Evolutionary conservation across 1,284 basidiomycete species (phyloP), one percentile per base, ranked within the genome.

Genomic region (Pseudozyma sp.): DNA sequence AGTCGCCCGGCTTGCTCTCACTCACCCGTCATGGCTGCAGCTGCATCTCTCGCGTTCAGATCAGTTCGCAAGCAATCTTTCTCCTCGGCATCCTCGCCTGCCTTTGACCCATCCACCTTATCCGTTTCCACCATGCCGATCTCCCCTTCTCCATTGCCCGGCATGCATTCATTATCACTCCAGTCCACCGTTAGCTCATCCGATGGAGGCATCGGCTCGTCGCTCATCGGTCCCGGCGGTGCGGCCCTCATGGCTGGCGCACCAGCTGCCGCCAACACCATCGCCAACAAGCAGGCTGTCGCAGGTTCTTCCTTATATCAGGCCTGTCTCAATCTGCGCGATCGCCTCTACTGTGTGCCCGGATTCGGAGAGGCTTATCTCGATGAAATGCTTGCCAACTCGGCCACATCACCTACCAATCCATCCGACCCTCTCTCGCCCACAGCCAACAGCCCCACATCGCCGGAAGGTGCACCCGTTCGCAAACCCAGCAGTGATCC

Each of bases 301-400:
- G 78, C 77, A 35, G 81, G 82, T 35, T 82, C 81, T 16, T 82
- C 83, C 0, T 77, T 87, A n/a, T 87, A 86, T 63, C 86, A 86
- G 63, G 83, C 83, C 44, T 87, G 86, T 70, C 73, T 85, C 51
- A 75, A 79, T 9, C 70, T 86, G 5, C 77, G 80, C 45, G 80
- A 86, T 56, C 76, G 83, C n/a, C 78, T 86, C n/a, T 78, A 79
- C 52, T 83, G 85, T 56, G 86, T 87, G 7, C 85, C 83, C 31
- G 85, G 82, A 43, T 87, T 86, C 50, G 78, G 80, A 18, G 68
- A 78, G 19, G 61, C 60, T 8, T 83, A 77, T 40, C 69, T 82
- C 25, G 77, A 77, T 43, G 76, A 76, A 16, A 42, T 68, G 16
- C 11, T 55, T 4, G 50, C 63, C 25, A 52, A 40, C 25, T 63